Evolutionary conservation across 1,284 basidiomycete species (phyloP), one percentile per base, ranked within the genome.

Genomic region (Cryptococcus sp.): DNA sequence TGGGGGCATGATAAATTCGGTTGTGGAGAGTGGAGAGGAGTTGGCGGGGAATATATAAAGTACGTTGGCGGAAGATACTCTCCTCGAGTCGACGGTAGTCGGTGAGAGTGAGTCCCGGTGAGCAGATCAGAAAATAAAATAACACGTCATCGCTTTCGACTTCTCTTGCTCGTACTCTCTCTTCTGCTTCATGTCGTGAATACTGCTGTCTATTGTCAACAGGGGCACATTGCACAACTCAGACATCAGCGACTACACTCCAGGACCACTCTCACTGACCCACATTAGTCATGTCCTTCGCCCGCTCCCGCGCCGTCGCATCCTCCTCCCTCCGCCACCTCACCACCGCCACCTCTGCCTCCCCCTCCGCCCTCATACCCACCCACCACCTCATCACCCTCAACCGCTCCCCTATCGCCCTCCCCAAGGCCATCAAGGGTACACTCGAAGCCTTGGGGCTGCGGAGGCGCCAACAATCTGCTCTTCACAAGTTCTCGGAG

Each of bases 301-400:
- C 50, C 21, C 15, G 36, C 38, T 46, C 50, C 39, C 47, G 40
- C 33, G 39, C 37, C 23, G 23, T 11, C 46, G 52, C 18, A 42
- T 5, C 43, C 13, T 47, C 45, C 49, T 6, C 49, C 55, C 43
- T 52, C 52, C 15, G 33, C 50, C n/a, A 18, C 9, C 38, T 37
- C 33, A 21, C 56, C 28, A 28, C 57, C 39, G 50, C 53, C 28
- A 21, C 58, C 21, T 42, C 50, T 18, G 35, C 48, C 33, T 37
- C 42, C n/a, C 43, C 55, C 7, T 18, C 50, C 23, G 20, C 53
- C 20, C 16, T 39, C 9, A 21, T 40, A 55, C 57, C 64, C 16
- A 66, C 64, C 11, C 77, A 79, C 68, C 80, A 78, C 69, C 77
- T 81, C 38, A 77, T 82, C 63, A 80, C 79, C 15, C 77, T 81